These are phyloP conservation scores for Sporothrix luriei DNA, from an alignment of 2,329 filamentous ascomycete species.

Conservation along the genomic window DNA sequence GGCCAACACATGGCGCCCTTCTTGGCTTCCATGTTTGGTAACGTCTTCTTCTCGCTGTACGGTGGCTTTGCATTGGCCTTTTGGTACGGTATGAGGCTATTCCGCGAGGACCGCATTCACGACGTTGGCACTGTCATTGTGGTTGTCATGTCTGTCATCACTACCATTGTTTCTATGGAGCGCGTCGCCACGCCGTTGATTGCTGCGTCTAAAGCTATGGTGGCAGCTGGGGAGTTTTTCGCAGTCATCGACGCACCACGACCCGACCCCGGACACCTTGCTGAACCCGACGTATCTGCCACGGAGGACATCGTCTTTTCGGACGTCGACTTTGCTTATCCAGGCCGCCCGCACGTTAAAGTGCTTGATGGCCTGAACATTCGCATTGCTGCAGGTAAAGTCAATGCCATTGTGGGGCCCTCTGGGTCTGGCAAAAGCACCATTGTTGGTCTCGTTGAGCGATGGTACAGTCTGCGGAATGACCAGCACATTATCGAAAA, in stretches of 20 bases:
- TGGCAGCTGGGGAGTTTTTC: slow-evolving; percentile 62
- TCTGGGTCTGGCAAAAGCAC: slow-evolving; percentile 76
- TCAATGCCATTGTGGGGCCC: slow-evolving; percentile 73
- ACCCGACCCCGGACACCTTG: slow-evolving; percentile 47
- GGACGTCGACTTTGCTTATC: slow-evolving; percentile 73
- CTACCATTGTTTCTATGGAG: slow-evolving; percentile 60
- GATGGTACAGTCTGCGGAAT: slow-evolving; percentile 55
- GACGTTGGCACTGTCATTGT: slow-evolving; percentile 59
- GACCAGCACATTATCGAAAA: slow-evolving; percentile 57
- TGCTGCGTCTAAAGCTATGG: slow-evolving; percentile 60
- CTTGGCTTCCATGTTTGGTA: slow-evolving; percentile 55
- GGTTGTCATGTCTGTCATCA: slow-evolving; percentile 61
- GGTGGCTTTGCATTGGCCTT: slow-evolving; percentile 60
- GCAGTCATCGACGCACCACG: slow-evolving; percentile 55
- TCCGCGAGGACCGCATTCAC: slow-evolving; percentile 50
- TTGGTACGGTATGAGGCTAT: slow-evolving; percentile 63
- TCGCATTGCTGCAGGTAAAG: slow-evolving; percentile 63
- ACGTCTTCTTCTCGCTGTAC: slow-evolving; percentile 59
- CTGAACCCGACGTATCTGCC: slow-evolving; percentile 53
- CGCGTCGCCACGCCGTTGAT: slow-evolving; percentile 61
- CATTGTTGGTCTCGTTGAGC: slow-evolving; percentile 69
- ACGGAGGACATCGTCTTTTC: slow-evolving; percentile 61
- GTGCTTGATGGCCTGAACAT: slow-evolving; percentile 64
- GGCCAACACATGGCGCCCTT: slow-evolving; percentile 55
- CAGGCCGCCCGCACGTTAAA: slow-evolving; percentile 64